These are phyloP conservation scores for Wallemia mellicola DNA, from an alignment of 1,284 basidiomycete species.

Conservation along the genomic window DNA sequence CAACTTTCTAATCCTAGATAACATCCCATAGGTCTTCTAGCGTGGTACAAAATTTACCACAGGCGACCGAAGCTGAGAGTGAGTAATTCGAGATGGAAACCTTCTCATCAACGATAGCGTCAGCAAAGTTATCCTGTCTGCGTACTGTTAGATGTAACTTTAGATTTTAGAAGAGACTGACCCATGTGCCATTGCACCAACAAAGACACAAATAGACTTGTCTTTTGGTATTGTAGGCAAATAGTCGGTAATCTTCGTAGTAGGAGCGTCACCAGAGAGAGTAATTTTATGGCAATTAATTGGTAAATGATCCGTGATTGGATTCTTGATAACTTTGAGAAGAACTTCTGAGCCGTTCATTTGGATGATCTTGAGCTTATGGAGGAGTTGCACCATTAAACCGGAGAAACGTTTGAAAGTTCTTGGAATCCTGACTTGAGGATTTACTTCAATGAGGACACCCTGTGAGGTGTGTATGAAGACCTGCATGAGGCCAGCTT, in stretches of 20 bases:
- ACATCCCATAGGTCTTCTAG: not conserved
- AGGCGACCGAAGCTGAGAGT: constrained; percentile 48
- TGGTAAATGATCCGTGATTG: constrained; percentile 79
- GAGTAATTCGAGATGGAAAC: constrained; percentile 87
- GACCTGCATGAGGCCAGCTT: constrained; percentile 81
- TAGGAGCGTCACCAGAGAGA: constrained; percentile 67
- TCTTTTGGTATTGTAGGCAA: constrained; percentile 52
- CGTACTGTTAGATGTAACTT: constrained; percentile 3
- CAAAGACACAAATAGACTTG: constrained; percentile 75
- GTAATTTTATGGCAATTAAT: constrained; percentile 88
- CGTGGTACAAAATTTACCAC: not conserved
- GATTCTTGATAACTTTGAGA: constrained; percentile 94
- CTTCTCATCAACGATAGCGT: constrained; percentile 86
- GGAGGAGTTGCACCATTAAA: constrained; percentile 94
- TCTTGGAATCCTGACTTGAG: constrained; percentile 80
- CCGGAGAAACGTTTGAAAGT: constrained; percentile 98
- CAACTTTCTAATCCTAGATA: not conserved
- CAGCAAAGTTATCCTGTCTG: constrained; percentile 78
- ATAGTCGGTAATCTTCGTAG: constrained; percentile 51
- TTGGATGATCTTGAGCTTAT: constrained; percentile 78
- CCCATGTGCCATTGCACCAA: constrained; percentile 89
- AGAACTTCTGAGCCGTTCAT: constrained; percentile 92
- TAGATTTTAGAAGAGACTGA: constrained; percentile 8
- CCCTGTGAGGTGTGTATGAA: constrained; percentile 96
- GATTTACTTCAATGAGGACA: constrained; percentile 94